A percentile compares a stretch with the other conserved stretches of the same genome.
Conservation (phyloP, 176 grass and related monocot species). For the Zea mays region Zm-B73-REFERENCE-NAM-5.0 NC_050096.1:9064001-9064500, state of each 20-base stretch:
- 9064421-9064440: not conserved
- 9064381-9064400: not conserved
- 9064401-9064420: not conserved
- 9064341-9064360: not conserved
- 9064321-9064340: not conserved
- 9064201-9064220: slow-evolving; percentile 34
- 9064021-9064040: not conserved
- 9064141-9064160: slow-evolving; percentile 44
- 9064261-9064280: not conserved
- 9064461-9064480: not conserved
- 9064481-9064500: not conserved
- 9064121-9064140: slow-evolving; percentile 35
- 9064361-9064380: not conserved
- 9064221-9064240: slow-evolving; percentile 30
- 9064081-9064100: not conserved
- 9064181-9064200: slow-evolving; percentile 10
- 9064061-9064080: not conserved
- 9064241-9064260: not conserved
- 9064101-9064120: slow-evolving; percentile 9
- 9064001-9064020: not conserved
- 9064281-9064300: not conserved
- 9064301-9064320: no score
- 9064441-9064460: not conserved
- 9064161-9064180: slow-evolving; percentile 12
- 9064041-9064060: not conserved